phyloP scores from a whole-genome alignment of 106 monocot genomes.

The Narthecium ossifragum region DNA sequence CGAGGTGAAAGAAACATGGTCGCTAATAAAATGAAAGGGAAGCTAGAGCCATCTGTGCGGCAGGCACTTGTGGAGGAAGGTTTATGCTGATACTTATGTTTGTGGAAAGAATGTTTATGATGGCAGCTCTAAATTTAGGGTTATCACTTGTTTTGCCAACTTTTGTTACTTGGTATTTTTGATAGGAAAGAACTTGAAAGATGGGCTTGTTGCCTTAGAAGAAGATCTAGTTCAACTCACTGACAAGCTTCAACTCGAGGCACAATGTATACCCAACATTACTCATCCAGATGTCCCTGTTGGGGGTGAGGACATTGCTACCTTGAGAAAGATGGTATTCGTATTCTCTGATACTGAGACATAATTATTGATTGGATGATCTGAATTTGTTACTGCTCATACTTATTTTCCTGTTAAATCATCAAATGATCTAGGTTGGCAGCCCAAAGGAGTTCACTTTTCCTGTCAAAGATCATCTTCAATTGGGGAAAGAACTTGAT shows the following conservation, averaged over 20 bases:
- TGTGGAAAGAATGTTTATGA: too few species aligned
- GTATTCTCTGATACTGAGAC: neutral
- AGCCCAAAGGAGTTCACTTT: conserved; percentile 60
- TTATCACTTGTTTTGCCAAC: neutral
- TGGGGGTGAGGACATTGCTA: conserved; percentile 80
- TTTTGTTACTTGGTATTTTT: neutral
- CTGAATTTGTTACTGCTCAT: neutral
- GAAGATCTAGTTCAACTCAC: conserved; percentile 66
- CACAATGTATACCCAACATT: conserved; percentile 83
- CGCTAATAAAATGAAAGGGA: conserved; percentile 96
- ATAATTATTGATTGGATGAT: neutral
- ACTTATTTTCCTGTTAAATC: neutral
- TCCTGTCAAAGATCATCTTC: conserved; percentile 74
- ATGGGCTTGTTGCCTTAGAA: conserved; percentile 58
- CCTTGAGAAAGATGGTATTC: conserved; percentile 69
- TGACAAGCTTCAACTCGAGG: conserved; percentile 88
- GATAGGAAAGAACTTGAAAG: conserved; percentile 90
- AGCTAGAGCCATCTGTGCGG: conserved; percentile 64
- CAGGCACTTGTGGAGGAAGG: conserved; percentile 96
- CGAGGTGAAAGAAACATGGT: conserved; percentile 87
- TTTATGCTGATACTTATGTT: conserved; percentile 4
- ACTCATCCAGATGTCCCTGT: conserved; percentile 87
- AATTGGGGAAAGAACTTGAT: conserved; percentile 86
- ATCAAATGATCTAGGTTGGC: conserved; percentile 57
- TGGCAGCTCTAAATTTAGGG: neutral